phyloP scores from a whole-genome alignment of 768 basidiomycete genomes.

The Wakefieldia striispora region DNA sequence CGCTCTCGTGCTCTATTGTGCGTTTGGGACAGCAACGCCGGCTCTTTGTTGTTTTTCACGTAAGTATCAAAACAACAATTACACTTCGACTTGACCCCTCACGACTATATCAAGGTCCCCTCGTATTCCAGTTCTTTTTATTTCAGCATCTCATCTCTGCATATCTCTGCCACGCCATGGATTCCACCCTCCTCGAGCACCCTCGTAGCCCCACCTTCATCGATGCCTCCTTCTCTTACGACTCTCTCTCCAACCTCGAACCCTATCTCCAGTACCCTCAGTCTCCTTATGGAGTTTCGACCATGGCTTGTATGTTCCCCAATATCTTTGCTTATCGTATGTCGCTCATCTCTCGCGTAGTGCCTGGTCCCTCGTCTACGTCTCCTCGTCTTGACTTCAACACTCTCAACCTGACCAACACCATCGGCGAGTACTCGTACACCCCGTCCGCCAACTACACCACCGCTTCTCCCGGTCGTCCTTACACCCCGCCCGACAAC shows the following conservation, averaged over 20 bases:
- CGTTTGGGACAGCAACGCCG: conserved; percentile 31
- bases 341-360: conserved; percentile 31
- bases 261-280: conserved; percentile 71
- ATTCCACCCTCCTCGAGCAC: conserved; percentile 51
- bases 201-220: conserved; percentile 51
- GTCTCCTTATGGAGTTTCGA: conserved; percentile 55
- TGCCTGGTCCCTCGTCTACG: conserved; percentile 49
- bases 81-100: not conserved
- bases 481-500: conserved; percentile 67
- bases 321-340: not conserved
- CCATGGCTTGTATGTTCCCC: conserved; percentile 57
- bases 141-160: conserved; percentile 39
- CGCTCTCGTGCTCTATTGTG: conserved; percentile 35
- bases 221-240: conserved; percentile 47
- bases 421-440: conserved; percentile 59
- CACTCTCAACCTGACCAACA: conserved; percentile 53
- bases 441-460: conserved; percentile 55
- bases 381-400: conserved; percentile 66
- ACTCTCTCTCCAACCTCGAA: conserved; percentile 44
- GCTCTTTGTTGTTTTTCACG: conserved; percentile 33
- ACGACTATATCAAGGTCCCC: conserved; percentile 24
- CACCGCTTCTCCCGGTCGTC: conserved; percentile 51
- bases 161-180: conserved; percentile 38
- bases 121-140: conserved; percentile 34
- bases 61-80: conserved; percentile 19